Percentiles rank a stretch among this genome's conserved stretches.
phyloP scores from a whole-genome alignment of 805 yeast species.

The Yarrowia deformans region DNA sequence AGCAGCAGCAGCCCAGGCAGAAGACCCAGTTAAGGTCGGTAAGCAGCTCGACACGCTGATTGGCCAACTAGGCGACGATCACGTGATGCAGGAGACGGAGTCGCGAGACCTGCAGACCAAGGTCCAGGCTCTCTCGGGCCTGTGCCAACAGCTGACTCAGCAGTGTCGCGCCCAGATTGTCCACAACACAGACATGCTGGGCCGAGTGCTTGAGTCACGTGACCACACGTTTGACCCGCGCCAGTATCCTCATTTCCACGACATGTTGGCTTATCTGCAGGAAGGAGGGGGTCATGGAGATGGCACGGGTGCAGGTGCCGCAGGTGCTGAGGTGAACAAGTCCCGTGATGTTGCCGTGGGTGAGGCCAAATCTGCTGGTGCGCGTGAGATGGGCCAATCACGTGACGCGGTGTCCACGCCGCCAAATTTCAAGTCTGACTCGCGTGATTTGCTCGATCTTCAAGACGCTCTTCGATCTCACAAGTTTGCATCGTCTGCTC shows the following conservation, averaged over 20 bases:
- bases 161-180: constrained; percentile 32
- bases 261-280: constrained; percentile 23
- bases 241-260: constrained; percentile 33
- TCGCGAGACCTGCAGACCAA: neutral
- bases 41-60: constrained; percentile 17
- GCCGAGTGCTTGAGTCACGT: constrained; percentile 8
- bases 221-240: constrained; percentile 2
- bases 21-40: constrained; percentile 19
- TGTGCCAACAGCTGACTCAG: constrained; percentile 32
- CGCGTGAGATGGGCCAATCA: neutral
- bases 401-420: neutral
- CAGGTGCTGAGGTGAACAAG: neutral
- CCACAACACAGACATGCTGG: constrained; percentile 26
- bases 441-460: constrained; percentile 45
- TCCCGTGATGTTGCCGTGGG: neutral
- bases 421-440: neutral
- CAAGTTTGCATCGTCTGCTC: constrained; percentile 44
- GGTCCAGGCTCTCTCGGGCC: neutral
- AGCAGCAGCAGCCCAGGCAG: constrained; percentile 25
- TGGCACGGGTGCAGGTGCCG: too few species aligned
- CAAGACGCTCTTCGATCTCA: constrained; percentile 44
- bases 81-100: constrained; percentile 9
- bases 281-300: neutral
- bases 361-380: neutral
- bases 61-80: constrained; percentile 19